Conservation (phyloP, 805 yeast genomes). For the Yamadazyma scolyti region DNA sequence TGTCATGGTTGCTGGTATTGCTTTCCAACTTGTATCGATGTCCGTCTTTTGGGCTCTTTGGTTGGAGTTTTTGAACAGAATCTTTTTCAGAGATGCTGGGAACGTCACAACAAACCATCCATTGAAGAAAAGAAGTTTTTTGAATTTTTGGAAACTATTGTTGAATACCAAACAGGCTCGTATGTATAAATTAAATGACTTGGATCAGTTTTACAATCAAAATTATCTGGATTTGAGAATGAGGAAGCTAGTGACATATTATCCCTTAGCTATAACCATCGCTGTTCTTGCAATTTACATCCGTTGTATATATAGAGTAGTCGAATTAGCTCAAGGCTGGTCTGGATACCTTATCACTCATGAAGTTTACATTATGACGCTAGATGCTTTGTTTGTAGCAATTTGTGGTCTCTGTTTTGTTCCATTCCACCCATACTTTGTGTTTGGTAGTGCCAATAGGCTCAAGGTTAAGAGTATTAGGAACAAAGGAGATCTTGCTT, state of each 20-base stretch:
- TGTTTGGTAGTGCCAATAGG: conserved; percentile 32
- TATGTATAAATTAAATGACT: conserved; percentile 13
- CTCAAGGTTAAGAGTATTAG: conserved; percentile 11
- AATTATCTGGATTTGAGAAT: conserved; percentile 18
- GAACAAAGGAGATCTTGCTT: conserved; percentile 7
- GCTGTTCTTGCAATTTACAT: conserved; percentile 29
- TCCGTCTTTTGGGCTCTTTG: conserved; percentile 27
- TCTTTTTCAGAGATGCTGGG: conserved; percentile 20
- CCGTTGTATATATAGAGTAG: conserved; percentile 33
- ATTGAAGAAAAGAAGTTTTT: conserved; percentile 12
- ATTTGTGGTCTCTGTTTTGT: conserved; percentile 26
- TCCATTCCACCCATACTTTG: conserved; percentile 33
- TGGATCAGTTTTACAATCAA: conserved; percentile 27
- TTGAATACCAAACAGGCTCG: conserved; percentile 19
- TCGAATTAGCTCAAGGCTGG: conserved; percentile 36
- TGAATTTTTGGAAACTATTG: conserved; percentile 22
- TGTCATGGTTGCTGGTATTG: conserved; percentile 36
- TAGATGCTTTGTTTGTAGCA: conserved; percentile 35
- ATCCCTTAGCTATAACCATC: conserved; percentile 27
- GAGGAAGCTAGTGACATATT: conserved; percentile 20
- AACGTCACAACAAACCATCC: conserved; percentile 3
- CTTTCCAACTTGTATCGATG: conserved; percentile 35
- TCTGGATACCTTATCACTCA: conserved; percentile 30
- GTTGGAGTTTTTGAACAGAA: conserved; percentile 25
- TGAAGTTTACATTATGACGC: conserved; percentile 31